Conservation (phyloP, 2,329 filamentous ascomycete species). For the Fusarium sp. region DNA sequence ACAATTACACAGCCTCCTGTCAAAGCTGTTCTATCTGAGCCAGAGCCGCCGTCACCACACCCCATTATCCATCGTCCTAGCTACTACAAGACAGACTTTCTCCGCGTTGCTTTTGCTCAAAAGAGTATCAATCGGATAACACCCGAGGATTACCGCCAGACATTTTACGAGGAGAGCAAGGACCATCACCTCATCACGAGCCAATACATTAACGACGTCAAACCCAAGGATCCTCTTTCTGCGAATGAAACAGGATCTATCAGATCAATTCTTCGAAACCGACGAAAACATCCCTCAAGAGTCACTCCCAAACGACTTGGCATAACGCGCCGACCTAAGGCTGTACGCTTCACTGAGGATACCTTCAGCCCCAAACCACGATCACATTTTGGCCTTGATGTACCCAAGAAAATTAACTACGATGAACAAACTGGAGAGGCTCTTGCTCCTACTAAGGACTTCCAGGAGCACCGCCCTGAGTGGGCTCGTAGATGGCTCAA, state of each 20-base stretch:
- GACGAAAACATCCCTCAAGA: slow-evolving; percentile 29
- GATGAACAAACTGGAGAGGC: slow-evolving; percentile 5
- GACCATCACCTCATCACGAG: slow-evolving; percentile 33
- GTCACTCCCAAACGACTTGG: slow-evolving; percentile 43
- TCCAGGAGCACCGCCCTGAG: slow-evolving; percentile 22
- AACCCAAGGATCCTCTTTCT: slow-evolving; percentile 32
- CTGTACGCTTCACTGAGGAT: slow-evolving; percentile 47
- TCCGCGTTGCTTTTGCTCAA: slow-evolving; percentile 18
- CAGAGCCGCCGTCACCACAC: not conserved
- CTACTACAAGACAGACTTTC: slow-evolving; percentile 25
- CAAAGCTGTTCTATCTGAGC: not conserved
- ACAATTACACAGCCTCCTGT: not conserved
- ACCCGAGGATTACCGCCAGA: slow-evolving; percentile 28
- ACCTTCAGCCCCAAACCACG: slow-evolving; percentile 43
- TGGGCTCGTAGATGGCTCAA: slow-evolving; percentile 26
- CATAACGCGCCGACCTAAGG: slow-evolving; percentile 41
- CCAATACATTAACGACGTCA: slow-evolving; percentile 37
- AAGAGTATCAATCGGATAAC: slow-evolving; percentile 26
- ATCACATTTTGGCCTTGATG: slow-evolving; percentile 42
- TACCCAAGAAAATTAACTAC: slow-evolving; percentile 30
- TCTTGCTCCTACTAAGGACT: slow-evolving; percentile 1
- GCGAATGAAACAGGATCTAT: slow-evolving; percentile 33
- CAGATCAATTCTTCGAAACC: slow-evolving; percentile 46
- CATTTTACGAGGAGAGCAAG: slow-evolving; percentile 36
- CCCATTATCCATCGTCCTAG: slow-evolving; percentile 17